Evolutionary conservation across 345 rosid genomes (phyloP), one percentile per base, ranked within the genome.

Genomic region (Eutrema yunnanense): DNA sequence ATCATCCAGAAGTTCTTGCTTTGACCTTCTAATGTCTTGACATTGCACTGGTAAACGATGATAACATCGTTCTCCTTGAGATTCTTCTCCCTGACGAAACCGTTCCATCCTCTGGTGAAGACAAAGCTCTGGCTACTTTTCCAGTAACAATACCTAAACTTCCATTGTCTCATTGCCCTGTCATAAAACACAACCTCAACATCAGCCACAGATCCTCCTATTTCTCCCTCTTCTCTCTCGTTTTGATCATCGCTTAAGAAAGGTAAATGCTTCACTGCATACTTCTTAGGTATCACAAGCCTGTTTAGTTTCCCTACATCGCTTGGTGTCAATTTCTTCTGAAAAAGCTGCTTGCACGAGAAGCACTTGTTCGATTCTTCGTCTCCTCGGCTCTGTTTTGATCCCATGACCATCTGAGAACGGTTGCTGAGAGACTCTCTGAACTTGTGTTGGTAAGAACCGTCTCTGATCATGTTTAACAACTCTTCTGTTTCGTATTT

Each of bases 251-350:
- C 78, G 4, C 27, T 54, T 6, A 83, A 69, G 2, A 3, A 60
- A 1, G 95, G 88, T 27, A 90, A 78, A 74, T 79, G 77, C 78
- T 79, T 84, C 0, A 81, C 67, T 0, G 96, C 96, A 54, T 44
- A 77, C 76, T 80, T 90, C 65, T 90, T 89, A 0, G 92, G 96
- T 58, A 89, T 86, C 27, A 92, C 98, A 34, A 92, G 83, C 67
- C 96, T 81, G 37, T 92, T 92, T 4, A 92, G 92, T 57, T 86
- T 88, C 8, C 98, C 92, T 3, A 92, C 98, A 50, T 92, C 96
- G 14, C 96, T 92, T 0, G 92, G 89, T 3, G 96, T 89, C 12
- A 92, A 78, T 59, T 82, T 85, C 76, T 92, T 92, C 26, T 78
- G 82, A 52, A 92, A 92, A 0, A 89, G 80, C 42, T 73, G 37